phyloP scores from a whole-genome alignment of 2,329 filamentous ascomycete genomes.

The Fusarium xylarioides region DNA sequence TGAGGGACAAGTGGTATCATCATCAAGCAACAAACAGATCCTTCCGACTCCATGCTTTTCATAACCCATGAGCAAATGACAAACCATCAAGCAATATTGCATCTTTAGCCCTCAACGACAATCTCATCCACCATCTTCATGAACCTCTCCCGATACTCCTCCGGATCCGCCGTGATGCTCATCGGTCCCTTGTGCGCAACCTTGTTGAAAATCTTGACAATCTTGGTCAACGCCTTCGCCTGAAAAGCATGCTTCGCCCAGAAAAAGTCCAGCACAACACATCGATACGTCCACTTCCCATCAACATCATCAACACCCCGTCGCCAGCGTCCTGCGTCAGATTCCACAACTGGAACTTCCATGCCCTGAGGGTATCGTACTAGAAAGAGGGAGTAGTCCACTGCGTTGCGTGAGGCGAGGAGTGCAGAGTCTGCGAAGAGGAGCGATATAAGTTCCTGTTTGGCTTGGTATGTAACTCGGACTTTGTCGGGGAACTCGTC shows the following conservation, averaged over 20 bases:
- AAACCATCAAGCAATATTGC: not conserved
- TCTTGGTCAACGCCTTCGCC: constrained; percentile 70
- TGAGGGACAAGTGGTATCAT: not conserved
- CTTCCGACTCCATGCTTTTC: not conserved
- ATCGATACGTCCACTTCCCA: constrained; percentile 73
- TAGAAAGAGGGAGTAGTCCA: constrained; percentile 80
- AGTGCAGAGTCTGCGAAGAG: constrained; percentile 71
- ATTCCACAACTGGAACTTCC: constrained; percentile 3
- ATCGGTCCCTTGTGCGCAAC: constrained; percentile 73
- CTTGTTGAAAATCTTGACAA: constrained; percentile 71
- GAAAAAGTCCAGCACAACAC: constrained; percentile 77
- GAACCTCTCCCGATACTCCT: constrained; percentile 70
- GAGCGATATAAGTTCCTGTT: constrained; percentile 62
- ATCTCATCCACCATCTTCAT: constrained; percentile 59
- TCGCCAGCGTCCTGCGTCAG: constrained; percentile 60
- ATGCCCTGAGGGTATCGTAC: constrained; percentile 55
- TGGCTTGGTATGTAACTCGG: constrained; percentile 62
- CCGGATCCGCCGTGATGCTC: constrained; percentile 76
- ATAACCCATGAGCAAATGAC: not conserved
- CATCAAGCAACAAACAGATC: not conserved
- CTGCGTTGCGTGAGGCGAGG: constrained; percentile 69
- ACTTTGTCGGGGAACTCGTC: constrained; percentile 76
- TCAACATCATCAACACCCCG: constrained; percentile 68
- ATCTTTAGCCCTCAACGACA: constrained; percentile 46
- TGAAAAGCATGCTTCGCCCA: constrained; percentile 78